Base-by-base conservation (phyloP, 495 filamentous ascomycete genomes). In the Penicillium mononematosum region DNA sequence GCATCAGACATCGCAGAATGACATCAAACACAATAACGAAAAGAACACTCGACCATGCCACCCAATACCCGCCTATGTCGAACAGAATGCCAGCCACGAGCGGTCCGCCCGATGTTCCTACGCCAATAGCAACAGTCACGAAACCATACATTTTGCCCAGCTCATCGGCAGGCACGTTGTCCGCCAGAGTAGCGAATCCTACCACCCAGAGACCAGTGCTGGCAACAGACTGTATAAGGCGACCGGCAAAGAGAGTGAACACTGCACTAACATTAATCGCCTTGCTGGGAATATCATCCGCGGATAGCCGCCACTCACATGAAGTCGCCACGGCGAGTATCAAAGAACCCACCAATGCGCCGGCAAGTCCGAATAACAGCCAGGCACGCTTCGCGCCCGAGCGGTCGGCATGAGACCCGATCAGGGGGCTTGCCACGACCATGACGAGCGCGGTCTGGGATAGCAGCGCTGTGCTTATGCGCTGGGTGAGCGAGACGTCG, bases 21-120 rank as follows among this genome's bases (percentile, higher is more conserved):
- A 71, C 53, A 50, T 70, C 67, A 5, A 68, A 31, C 5, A 56
- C 1, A 1, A 73, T 56, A 5, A 68, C 50, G 0, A 42, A 31
- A 17, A 71, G 56, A 0, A 64, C 61, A 29, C 59, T 61, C 6
- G 66, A 65, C 66, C 69, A 71, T 1, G 62, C 64, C 4, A 54
- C 2, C 64, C 69, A 71, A 44, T 73, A 71, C 3, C 70, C 70
- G 2, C 55, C 55, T 1, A 54, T 2, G 24, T 70, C 55, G 11
- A 68, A 64, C 2, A 73, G 25, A 6, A 66, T 47, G 0, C 70
- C 68, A 0, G 65, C 58, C 0, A 65, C 45, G 25, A 63, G 62
- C 1, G 70, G 69, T 7, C 64, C 64, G 6, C 52, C 60, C 17
- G 62, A 55, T 0, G 58, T 66, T 11, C 70, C 68, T 11, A 56